phyloP scores from a whole-genome alignment of 768 basidiomycete species.

The Leucocoprinus sp. region DNA sequence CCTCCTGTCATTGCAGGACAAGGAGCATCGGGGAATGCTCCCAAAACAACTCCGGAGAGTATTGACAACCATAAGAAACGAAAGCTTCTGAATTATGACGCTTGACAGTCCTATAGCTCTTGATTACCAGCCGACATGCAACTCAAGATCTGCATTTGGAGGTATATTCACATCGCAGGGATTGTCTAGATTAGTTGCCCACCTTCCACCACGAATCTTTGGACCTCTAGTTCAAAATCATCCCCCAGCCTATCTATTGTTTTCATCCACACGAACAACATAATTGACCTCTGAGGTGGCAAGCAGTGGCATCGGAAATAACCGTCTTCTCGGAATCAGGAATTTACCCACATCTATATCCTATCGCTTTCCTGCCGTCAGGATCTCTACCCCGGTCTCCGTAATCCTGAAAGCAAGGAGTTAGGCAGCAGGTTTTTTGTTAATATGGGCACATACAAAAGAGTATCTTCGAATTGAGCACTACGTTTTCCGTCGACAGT shows the following conservation, averaged over 20 bases:
- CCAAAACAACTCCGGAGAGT: constrained; percentile 19
- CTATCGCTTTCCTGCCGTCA: constrained; percentile 47
- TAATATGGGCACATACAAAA: constrained; percentile 57
- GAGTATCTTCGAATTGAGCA: constrained; percentile 96
- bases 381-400: constrained; percentile 81
- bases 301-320: constrained; percentile 1
- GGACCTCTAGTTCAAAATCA: no score
- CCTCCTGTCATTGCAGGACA: constrained; percentile 12
- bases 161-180: constrained; percentile 27
- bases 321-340: neutral
- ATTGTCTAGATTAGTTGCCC: constrained; percentile 12
- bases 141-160: constrained; percentile 66
- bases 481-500: constrained; percentile 86
- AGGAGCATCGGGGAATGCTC: constrained; percentile 9
- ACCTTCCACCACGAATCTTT: no score
- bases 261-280: no score
- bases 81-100: constrained; percentile 58
- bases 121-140: constrained; percentile 44
- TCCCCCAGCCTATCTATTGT: neutral
- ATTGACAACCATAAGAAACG: constrained; percentile 41
- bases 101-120: constrained; percentile 53
- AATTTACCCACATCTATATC: no score
- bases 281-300: no score
- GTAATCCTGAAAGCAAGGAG: constrained; percentile 57
- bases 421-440: no score